Evolutionary conservation across 2,329 filamentous ascomycete genomes (phyloP), one percentile per base, ranked within the genome.

Genomic region (Aspergillus proliferans): DNA sequence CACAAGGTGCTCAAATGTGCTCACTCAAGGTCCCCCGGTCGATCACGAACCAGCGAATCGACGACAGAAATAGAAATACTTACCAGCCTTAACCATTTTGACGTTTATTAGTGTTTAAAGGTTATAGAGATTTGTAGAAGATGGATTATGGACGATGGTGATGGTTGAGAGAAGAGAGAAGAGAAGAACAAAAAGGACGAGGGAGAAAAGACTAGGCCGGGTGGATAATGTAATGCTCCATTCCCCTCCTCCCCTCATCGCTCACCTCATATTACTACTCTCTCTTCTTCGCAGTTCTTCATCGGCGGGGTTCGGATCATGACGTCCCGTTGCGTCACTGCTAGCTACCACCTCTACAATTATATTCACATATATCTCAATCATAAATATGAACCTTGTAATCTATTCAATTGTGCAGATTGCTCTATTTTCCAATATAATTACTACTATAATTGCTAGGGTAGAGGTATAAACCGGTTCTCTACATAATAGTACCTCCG

Each of bases 61-160:
- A 54, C 57, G 49, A 49, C 47, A 52, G 40, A 52, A 24, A 47
- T 45, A 45, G 21, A 45, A 7, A 43, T 30, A 82, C 87, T 70
- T 83, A 95, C 89, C 88, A 78, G 92, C 91, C 83, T 95, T 96
- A 81, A 96, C 91, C 91, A 96, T 96, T 84, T 84, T 95, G 86
- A 77, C 76, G 77, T 77, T 74, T 69, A 52, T 61, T 63, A 63
- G 67, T 50, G 60, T 52, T 61, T 47, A 52, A 53, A 51, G 53
- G 53, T 15, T 18, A 45, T 43, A 46, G 44, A 50, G 34, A 43
- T 45, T 42, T 41, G 40, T 50, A 46, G 53, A 51, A 46, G 34
- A 49, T 44, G 47, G 10, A n/a, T 34, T 34, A 33, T 26, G 43
- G 38, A 41, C 9, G 15, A 44, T 39, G 45, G 47, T 46, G 48